These are phyloP conservation scores for Pelargonium nanum DNA, from an alignment of 345 rosid genomes.

Conservation along the genomic window DNA sequence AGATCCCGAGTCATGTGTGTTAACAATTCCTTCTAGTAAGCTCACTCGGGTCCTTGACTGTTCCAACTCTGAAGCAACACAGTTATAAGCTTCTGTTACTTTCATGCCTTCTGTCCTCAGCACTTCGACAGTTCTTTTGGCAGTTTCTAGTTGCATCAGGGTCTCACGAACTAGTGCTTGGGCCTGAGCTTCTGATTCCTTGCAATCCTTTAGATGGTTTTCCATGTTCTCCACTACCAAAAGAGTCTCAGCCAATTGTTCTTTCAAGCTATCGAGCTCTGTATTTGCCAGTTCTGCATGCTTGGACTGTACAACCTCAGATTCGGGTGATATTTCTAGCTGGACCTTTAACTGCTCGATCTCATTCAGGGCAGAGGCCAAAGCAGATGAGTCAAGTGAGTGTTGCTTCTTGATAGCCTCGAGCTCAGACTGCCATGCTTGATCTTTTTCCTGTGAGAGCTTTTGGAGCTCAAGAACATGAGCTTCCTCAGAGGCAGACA, in stretches of 20 bases:
- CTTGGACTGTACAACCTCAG: conserved; percentile 31
- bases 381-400: conserved; percentile 64
- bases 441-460: conserved; percentile 81
- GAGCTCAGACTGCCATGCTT: conserved; percentile 89
- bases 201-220: conserved; percentile 46
- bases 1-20: conserved; percentile 34
- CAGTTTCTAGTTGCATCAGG: conserved; percentile 54
- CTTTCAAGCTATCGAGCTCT: conserved; percentile 48
- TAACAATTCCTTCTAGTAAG: conserved; percentile 55
- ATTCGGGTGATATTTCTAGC: conserved; percentile 50
- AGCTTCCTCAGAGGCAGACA: conserved; percentile 67
- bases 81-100: conserved; percentile 49
- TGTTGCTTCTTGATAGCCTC: conserved; percentile 89
- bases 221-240: conserved; percentile 63
- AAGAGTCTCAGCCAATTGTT: conserved; percentile 60
- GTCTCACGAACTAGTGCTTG: conserved; percentile 42
- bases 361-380: conserved; percentile 77
- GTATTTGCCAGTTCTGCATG: neutral
- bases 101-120: conserved; percentile 49
- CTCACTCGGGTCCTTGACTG: conserved; percentile 46
- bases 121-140: conserved; percentile 48
- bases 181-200: conserved; percentile 73
- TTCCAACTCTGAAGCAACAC: conserved; percentile 50
- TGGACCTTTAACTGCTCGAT: conserved; percentile 79
- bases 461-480: conserved; percentile 75